phyloP scores from a whole-genome alignment of 2,329 filamentous ascomycete genomes.

The Rutstroemia sp. region DNA sequence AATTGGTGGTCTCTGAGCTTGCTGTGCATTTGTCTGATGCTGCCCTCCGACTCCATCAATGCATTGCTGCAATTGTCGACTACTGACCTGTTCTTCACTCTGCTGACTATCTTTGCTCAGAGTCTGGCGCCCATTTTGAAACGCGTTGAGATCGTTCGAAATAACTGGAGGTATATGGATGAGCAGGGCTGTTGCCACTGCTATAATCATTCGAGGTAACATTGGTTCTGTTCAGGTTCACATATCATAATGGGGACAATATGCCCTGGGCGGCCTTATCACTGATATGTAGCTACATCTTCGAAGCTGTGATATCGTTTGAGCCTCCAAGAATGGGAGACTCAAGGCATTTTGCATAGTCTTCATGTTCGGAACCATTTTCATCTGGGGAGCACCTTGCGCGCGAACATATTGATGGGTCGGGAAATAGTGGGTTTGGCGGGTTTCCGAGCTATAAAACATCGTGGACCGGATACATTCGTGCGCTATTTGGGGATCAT shows the following conservation, averaged over 20 bases:
- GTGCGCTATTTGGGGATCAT: too few relatives aligned
- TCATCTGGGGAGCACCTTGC: too few relatives aligned
- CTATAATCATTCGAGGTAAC: slow-evolving; percentile 1
- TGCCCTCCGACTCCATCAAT: too few relatives aligned
- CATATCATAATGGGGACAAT: neutral
- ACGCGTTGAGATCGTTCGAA: neutral
- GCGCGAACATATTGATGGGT: too few relatives aligned
- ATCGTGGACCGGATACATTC: too few relatives aligned
- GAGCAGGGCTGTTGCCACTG: slow-evolving; percentile 9
- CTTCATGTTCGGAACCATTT: too few relatives aligned
- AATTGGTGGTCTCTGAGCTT: neutral
- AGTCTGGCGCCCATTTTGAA: neutral
- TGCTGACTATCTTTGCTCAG: neutral
- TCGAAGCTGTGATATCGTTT: neutral
- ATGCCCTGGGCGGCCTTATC: neutral
- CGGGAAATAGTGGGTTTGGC: too few relatives aligned
- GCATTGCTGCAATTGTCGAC: neutral
- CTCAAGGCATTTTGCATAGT: neutral
- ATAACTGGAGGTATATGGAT: neutral
- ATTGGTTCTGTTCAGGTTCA: neutral
- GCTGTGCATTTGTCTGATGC: too few relatives aligned
- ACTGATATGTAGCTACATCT: neutral
- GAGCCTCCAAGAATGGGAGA: neutral
- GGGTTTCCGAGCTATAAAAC: too few relatives aligned
- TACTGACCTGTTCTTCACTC: neutral